Base-by-base conservation (phyloP, 805 yeast genomes). In the Peterozyma toletana region DNA sequence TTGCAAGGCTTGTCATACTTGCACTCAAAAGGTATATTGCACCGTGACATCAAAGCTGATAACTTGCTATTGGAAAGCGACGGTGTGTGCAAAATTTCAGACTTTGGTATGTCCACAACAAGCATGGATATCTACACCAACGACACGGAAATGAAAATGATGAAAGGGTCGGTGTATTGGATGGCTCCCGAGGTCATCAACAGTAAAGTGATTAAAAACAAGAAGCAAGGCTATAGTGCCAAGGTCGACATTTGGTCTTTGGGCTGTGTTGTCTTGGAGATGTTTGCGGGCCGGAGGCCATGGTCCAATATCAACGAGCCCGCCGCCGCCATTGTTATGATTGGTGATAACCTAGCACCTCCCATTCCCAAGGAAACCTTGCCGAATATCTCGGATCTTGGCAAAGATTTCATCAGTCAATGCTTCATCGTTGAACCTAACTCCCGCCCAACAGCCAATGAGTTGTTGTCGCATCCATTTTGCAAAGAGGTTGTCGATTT, bases 161-260 rank as follows among this genome's bases (percentile, higher is more conserved):
- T 63, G 49, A 96, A 95, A 63, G 99, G 99, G 18, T 90, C 99
- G 0, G 88, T 95, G 1, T 93, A 90, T 61, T 93, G 99, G 99
- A 93, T 93, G 99, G 99, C 99, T 1, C 99, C 99, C 0, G 99
- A 93, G 58, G 96, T 95, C 50, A 89, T 93, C 41, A 91, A 89
- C 58, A 88, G 87, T 46, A 21, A 21, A 7, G 80, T 80, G 16
- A 80, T 78, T 2, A 83, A 79, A 49, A 77, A 78, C 52, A 75
- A 75, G 52, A 81, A 81, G 50, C 93, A 84, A 58, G 99, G 99
- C 0, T 93, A 93, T 60, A 87, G 95, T 67, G 99, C 99, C 16
- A 93, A 93, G 63, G 89, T 93, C 18, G 99, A 93, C 63, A 90
- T 93, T 35, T 93, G 99, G 99, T 90, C 98, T 0, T 63, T 91